phyloP scores from a whole-genome alignment of 2,329 filamentous ascomycete species.

The Penicillium sp. region DNA sequence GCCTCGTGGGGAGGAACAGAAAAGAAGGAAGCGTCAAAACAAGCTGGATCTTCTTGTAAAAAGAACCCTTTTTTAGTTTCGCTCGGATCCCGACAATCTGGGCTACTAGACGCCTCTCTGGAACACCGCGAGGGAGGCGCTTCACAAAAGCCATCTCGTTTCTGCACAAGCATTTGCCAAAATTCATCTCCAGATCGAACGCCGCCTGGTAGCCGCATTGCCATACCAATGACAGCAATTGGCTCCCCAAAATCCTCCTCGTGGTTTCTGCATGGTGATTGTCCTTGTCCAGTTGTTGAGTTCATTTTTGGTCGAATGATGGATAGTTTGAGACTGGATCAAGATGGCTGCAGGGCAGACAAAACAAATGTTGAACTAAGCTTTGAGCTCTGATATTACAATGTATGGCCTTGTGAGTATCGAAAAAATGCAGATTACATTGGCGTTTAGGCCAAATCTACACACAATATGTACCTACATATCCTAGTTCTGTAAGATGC shows the following conservation, averaged over 20 bases:
- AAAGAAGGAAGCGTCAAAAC: constrained; percentile 32
- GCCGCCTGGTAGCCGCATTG: constrained; percentile 24
- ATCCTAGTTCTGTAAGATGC: neutral
- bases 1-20: constrained; percentile 26
- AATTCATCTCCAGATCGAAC: constrained; percentile 18
- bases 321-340: constrained; percentile 1
- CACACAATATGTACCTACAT: constrained; percentile 8
- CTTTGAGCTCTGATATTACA: neutral
- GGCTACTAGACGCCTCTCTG: constrained; percentile 28
- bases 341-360: constrained; percentile 1
- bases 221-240: constrained; percentile 29
- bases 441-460: neutral
- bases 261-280: constrained; percentile 6
- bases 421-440: neutral
- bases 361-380: neutral
- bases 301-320: constrained; percentile 11
- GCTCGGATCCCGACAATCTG: constrained; percentile 13
- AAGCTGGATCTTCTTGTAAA: constrained; percentile 30
- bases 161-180: constrained; percentile 25
- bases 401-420: neutral
- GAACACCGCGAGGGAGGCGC: constrained; percentile 26
- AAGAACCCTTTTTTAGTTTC: constrained; percentile 29
- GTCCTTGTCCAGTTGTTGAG: constrained; percentile 8
- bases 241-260: constrained; percentile 1
- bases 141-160: constrained; percentile 20